phyloP scores from a whole-genome alignment of 257 asterid species.

The Primulina huaijiensis region DNA sequence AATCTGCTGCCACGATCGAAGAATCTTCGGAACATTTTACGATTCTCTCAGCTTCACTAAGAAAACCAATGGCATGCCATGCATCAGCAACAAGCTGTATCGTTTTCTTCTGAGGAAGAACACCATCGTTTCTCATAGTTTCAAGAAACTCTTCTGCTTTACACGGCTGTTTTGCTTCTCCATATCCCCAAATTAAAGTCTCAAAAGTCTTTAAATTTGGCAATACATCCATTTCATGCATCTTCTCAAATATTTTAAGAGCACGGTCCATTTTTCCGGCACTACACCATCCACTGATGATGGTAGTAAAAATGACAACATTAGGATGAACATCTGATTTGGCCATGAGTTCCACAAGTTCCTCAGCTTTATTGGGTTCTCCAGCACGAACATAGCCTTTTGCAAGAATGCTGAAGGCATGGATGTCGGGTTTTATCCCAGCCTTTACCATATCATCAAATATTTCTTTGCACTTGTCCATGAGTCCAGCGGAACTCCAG shows the following conservation, averaged over 20 bases:
- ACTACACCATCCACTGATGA: constrained; percentile 97
- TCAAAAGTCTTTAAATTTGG: constrained; percentile 82
- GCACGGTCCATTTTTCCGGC: constrained; percentile 76
- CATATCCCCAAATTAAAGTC: constrained; percentile 92
- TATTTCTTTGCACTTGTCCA: constrained; percentile 75
- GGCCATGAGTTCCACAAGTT: constrained; percentile 50
- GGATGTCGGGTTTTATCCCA: constrained; percentile 72
- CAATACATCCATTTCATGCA: constrained; percentile 58
- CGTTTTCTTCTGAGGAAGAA: constrained; percentile 52
- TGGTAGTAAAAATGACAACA: constrained; percentile 81
- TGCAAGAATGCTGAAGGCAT: constrained; percentile 87
- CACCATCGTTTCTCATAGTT: constrained; percentile 56
- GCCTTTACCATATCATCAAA: constrained; percentile 72
- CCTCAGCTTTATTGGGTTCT: constrained; percentile 71
- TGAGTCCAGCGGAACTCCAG: constrained; percentile 82
- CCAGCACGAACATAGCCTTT: constrained; percentile 88
- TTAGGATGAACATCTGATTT: constrained; percentile 61
- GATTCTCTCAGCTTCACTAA: constrained; percentile 59
- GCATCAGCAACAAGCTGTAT: constrained; percentile 84
- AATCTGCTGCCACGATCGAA: constrained; percentile 10
- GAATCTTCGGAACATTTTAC: constrained; percentile 27
- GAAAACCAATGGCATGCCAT: constrained; percentile 77
- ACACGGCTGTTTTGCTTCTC: constrained; percentile 91
- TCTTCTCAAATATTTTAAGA: constrained; percentile 44
- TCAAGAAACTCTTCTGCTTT: constrained; percentile 73